A percentile compares a stretch with the other conserved stretches of the same genome.
These are phyloP conservation scores for Mycena albidolilacea DNA, from an alignment of 768 basidiomycete genomes.

Conservation along the genomic window DNA sequence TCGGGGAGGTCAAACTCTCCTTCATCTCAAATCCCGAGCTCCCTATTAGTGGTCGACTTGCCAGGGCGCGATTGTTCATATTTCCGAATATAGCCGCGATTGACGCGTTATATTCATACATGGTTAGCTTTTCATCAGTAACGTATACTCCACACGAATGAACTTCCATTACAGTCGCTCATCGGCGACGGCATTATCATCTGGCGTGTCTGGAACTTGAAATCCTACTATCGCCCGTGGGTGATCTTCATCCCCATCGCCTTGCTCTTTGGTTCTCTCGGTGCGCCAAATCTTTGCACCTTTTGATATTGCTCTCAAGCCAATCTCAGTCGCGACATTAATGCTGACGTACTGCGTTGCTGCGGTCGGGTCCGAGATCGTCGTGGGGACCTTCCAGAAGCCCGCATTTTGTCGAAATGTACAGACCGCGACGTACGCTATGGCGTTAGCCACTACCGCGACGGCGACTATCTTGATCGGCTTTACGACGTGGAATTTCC, in stretches of 20 bases:
- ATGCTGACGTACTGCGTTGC: slow-evolving; percentile 42
- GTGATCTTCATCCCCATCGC: slow-evolving; percentile 36
- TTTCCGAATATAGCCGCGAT: slow-evolving; percentile 29
- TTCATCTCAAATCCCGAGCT: slow-evolving; percentile 23
- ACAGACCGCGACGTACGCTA: slow-evolving; percentile 41
- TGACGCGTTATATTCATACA: slow-evolving; percentile 39
- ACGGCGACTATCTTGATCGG: slow-evolving; percentile 40
- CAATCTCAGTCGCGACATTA: slow-evolving; percentile 33
- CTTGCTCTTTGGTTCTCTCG: slow-evolving; percentile 35
- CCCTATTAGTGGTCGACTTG: background rate
- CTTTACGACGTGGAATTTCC: slow-evolving; percentile 38
- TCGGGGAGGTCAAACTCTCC: slow-evolving; percentile 35
- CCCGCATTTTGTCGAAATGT: slow-evolving; percentile 42
- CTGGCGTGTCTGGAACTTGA: slow-evolving; percentile 38
- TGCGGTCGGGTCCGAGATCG: slow-evolving; percentile 34
- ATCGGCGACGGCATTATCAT: slow-evolving; percentile 44
- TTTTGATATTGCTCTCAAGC: background rate
- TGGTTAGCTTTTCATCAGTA: slow-evolving; percentile 28
- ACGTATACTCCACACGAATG: background rate
- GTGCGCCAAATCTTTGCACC: slow-evolving; percentile 12
- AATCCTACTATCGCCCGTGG: slow-evolving; percentile 34
- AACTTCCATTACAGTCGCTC: slow-evolving; percentile 32
- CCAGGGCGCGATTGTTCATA: slow-evolving; percentile 11
- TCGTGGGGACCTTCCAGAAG: slow-evolving; percentile 34
- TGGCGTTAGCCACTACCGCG: slow-evolving; percentile 37